phyloP scores from a whole-genome alignment of 495 filamentous ascomycete species.

The Aspergillus ostianus region DNA sequence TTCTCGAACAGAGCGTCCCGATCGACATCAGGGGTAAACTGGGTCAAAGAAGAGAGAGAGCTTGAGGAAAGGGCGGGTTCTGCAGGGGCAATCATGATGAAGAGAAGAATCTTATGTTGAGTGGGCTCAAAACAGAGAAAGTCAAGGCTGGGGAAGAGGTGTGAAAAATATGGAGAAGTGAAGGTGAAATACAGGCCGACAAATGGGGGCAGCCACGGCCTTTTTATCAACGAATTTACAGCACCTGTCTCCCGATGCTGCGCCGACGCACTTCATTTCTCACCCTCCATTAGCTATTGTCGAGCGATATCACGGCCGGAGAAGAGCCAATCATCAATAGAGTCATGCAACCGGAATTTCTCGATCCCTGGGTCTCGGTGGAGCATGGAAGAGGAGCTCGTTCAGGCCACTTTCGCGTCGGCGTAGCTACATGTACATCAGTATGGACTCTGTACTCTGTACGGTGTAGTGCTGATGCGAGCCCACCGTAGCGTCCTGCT shows the following conservation, averaged over 20 bases:
- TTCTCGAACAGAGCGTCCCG: slow-evolving; percentile 20
- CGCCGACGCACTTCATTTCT: neutral
- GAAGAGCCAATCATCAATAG: slow-evolving; percentile 1
- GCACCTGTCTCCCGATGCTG: neutral
- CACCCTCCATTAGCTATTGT: neutral
- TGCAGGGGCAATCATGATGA: slow-evolving; percentile 22
- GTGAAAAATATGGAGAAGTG: neutral
- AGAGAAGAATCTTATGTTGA: neutral
- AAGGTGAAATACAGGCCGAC: neutral
- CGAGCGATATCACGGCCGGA: neutral
- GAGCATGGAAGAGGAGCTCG: neutral
- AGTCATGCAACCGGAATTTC: neutral
- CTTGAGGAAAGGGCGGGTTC: slow-evolving; percentile 15
- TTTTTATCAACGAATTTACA: neutral
- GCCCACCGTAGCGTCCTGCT: slow-evolving; percentile 5
- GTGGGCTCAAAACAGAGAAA: too few species aligned
- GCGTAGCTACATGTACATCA: neutral
- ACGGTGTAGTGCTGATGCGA: neutral
- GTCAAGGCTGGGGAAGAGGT: too few species aligned
- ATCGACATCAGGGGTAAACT: slow-evolving; percentile 12
- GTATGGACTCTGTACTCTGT: neutral
- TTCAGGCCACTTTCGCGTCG: neutral
- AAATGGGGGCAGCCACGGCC: neutral
- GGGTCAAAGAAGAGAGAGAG: slow-evolving; percentile 10
- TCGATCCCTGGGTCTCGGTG: slow-evolving; percentile 4